phyloP scores from a whole-genome alignment of 2,329 filamentous ascomycete species.

The Stagonosporopsis chrysanthemi region DNA sequence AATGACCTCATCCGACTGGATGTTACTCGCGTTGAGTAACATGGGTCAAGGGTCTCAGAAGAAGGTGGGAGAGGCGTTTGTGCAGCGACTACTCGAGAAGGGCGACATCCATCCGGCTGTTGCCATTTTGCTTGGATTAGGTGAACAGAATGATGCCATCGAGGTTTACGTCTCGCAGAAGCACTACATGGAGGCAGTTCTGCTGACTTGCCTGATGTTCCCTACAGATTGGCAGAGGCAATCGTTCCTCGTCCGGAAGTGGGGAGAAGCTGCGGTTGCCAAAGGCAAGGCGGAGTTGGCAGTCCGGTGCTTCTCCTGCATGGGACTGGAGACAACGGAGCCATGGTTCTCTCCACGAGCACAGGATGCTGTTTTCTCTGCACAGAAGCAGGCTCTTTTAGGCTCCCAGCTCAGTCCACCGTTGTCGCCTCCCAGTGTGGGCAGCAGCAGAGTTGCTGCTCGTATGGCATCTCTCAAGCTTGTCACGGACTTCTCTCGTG shows the following conservation, averaged over 20 bases:
- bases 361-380: constrained; percentile 63
- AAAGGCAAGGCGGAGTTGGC: constrained; percentile 89
- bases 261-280: constrained; percentile 90
- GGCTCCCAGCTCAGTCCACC: constrained; percentile 70
- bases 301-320: constrained; percentile 92
- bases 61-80: constrained; percentile 88
- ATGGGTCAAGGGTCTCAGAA: constrained; percentile 82
- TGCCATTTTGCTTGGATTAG: constrained; percentile 90
- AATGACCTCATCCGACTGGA: constrained; percentile 96
- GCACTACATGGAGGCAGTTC: constrained; percentile 89
- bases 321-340: constrained; percentile 81
- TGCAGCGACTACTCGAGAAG: constrained; percentile 86
- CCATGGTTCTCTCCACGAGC: constrained; percentile 89
- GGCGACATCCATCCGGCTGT: constrained; percentile 92
- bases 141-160: constrained; percentile 91
- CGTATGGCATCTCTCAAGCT: constrained; percentile 88
- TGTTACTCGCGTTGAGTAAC: constrained; percentile 88
- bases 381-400: constrained; percentile 61
- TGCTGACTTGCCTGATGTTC: constrained; percentile 83
- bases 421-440: constrained; percentile 73
- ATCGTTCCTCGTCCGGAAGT: constrained; percentile 85
- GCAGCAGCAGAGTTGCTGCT: constrained; percentile 64
- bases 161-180: constrained; percentile 94
- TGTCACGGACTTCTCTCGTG: constrained; percentile 80
- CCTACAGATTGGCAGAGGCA: constrained; percentile 91